A percentile compares a stretch with the other conserved stretches of the same genome.
Evolutionary conservation across 805 yeast species (phyloP).

Genomic region (Cyberlindnera sargentensis): DNA sequence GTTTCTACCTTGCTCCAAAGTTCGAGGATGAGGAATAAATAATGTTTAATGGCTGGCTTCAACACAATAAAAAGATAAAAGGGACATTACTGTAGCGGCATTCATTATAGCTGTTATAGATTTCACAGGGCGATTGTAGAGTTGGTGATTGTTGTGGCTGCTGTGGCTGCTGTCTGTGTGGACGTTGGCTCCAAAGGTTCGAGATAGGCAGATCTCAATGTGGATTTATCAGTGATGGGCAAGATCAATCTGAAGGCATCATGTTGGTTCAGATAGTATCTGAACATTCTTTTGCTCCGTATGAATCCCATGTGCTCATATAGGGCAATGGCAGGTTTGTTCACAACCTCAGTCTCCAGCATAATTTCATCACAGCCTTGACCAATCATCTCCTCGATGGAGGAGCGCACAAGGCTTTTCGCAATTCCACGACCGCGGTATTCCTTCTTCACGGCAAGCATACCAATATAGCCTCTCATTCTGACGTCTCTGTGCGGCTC

Average conservation of each 20-base stretch:
- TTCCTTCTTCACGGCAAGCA: slow-evolving; percentile 76
- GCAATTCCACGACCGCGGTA: slow-evolving; percentile 83
- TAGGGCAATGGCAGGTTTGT: slow-evolving; percentile 57
- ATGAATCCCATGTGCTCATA: slow-evolving; percentile 76
- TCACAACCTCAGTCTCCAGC: slow-evolving; percentile 86
- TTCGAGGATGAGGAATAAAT: slow-evolving; percentile 75
- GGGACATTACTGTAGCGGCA: not conserved
- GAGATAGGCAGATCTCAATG: slow-evolving; percentile 49
- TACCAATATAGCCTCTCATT: slow-evolving; percentile 88
- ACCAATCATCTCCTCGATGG: slow-evolving; percentile 57
- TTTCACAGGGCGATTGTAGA: too few relatives aligned
- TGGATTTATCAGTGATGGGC: slow-evolving; percentile 62
- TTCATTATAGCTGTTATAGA: not conserved
- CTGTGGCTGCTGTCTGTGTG: not conserved
- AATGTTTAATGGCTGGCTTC: not conserved
- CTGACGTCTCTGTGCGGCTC: slow-evolving; percentile 71
- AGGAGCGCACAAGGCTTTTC: slow-evolving; percentile 52
- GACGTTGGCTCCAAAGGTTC: slow-evolving; percentile 12
- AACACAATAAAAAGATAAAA: not conserved
- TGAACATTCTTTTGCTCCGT: slow-evolving; percentile 64
- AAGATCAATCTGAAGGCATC: slow-evolving; percentile 86
- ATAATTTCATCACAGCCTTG: slow-evolving; percentile 81
- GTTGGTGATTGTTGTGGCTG: too few relatives aligned
- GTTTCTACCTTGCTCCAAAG: slow-evolving; percentile 97
- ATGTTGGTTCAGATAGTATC: slow-evolving; percentile 87